Evolutionary conservation across 805 yeast species (phyloP).

Genomic region (Ogataea chonburiensis): DNA sequence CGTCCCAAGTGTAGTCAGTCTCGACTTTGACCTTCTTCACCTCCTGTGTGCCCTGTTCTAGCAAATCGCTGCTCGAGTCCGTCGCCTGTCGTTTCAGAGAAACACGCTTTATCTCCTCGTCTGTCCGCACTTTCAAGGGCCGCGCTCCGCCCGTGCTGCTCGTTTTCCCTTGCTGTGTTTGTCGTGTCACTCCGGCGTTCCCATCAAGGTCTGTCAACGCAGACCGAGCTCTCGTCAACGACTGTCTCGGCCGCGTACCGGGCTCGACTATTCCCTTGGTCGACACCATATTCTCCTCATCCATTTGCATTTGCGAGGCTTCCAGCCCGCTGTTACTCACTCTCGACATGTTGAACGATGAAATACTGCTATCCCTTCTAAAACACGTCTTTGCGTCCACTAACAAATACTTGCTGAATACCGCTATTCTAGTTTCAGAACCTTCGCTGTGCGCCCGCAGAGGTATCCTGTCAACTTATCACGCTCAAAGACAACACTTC

Average conservation of each 20-base stretch:
- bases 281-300: slow-evolving; percentile 29
- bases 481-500: slow-evolving; percentile 3
- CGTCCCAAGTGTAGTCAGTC: slow-evolving; percentile 58
- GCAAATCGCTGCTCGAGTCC: slow-evolving; percentile 46
- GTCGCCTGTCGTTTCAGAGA: slow-evolving; percentile 54
- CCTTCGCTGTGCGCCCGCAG: slow-evolving; percentile 5
- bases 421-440: not conserved
- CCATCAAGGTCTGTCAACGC: slow-evolving; percentile 31
- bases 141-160: slow-evolving; percentile 13
- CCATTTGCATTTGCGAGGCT: slow-evolving; percentile 30
- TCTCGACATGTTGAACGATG: slow-evolving; percentile 4
- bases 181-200: slow-evolving; percentile 18
- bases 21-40: slow-evolving; percentile 37
- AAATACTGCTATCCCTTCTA: slow-evolving; percentile 7
- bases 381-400: slow-evolving; percentile 5
- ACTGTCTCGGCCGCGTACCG: slow-evolving; percentile 16
- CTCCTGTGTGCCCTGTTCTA: slow-evolving; percentile 30
- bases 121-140: slow-evolving; percentile 17
- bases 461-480: slow-evolving; percentile 1
- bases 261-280: slow-evolving; percentile 16
- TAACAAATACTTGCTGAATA: not conserved
- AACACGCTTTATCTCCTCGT: slow-evolving; percentile 29
- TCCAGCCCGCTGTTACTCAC: slow-evolving; percentile 17
- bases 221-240: slow-evolving; percentile 26
- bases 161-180: slow-evolving; percentile 7